A percentile compares a stretch with the other conserved stretches of the same genome.
Evolutionary conservation across 148 eudicot species (phyloP).

Genomic region (Silene uniflora): DNA sequence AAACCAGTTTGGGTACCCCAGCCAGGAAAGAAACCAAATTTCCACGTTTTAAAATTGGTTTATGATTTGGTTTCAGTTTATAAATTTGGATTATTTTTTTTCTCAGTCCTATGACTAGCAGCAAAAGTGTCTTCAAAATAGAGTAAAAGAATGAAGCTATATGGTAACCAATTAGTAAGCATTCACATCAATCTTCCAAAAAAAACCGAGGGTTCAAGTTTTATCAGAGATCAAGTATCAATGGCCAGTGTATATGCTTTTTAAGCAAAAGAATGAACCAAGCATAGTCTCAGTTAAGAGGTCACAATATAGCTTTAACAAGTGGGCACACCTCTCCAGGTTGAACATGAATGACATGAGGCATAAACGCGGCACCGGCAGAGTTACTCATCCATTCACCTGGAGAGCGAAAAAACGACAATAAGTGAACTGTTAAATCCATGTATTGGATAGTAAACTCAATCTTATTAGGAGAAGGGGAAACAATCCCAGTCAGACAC

Average conservation of each 20-base stretch:
- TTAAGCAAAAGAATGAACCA: too few species aligned
- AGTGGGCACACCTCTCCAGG: constrained; percentile 41
- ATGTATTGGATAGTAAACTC: background rate
- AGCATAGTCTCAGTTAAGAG: background rate
- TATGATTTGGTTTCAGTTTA: too few species aligned
- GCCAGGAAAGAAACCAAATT: too few species aligned
- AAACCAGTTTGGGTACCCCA: too few species aligned
- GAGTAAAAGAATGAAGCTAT: background rate
- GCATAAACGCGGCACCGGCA: constrained; percentile 46
- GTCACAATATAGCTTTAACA: background rate
- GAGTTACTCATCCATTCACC: constrained; percentile 50
- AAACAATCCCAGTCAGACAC: too few species aligned
- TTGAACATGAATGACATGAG: constrained; percentile 42
- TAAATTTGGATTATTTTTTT: too few species aligned
- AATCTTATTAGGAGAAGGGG: background rate
- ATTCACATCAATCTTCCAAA: background rate
- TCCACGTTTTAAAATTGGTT: too few species aligned
- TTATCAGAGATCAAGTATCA: background rate
- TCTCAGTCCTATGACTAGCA: too few species aligned
- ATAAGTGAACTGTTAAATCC: too few species aligned
- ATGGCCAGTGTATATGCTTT: too few species aligned
- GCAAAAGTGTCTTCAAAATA: too few species aligned
- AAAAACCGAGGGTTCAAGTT: background rate
- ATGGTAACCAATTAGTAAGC: background rate
- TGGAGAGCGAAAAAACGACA: background rate